Conservation (phyloP, 2,329 filamentous ascomycete genomes). For the Sclerotinia borealis region DNA sequence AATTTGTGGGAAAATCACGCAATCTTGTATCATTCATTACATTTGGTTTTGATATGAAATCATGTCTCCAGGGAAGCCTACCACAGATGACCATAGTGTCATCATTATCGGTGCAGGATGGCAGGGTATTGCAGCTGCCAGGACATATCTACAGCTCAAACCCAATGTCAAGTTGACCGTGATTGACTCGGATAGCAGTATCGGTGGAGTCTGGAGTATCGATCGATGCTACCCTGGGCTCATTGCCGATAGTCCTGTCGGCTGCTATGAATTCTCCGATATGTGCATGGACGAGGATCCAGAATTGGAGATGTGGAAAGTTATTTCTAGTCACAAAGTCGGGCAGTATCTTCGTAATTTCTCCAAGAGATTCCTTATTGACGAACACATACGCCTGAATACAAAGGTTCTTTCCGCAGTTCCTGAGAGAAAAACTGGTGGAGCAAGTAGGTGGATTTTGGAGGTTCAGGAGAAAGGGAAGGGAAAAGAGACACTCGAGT, state of each 20-base stretch:
- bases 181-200: constrained; percentile 49
- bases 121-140: constrained; percentile 53
- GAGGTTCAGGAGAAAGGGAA: constrained; percentile 1
- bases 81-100: background rate
- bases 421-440: background rate
- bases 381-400: constrained; percentile 24
- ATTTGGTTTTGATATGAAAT: background rate
- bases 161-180: constrained; percentile 49
- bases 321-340: constrained; percentile 13
- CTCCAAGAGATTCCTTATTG: constrained; percentile 13
- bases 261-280: constrained; percentile 67
- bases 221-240: constrained; percentile 61
- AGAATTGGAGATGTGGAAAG: constrained; percentile 7
- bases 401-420: constrained; percentile 36
- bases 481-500: background rate
- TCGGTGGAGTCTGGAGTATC: constrained; percentile 65
- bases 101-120: constrained; percentile 35
- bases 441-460: constrained; percentile 8
- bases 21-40: background rate
- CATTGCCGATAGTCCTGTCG: constrained; percentile 65
- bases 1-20: background rate
- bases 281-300: constrained; percentile 43
- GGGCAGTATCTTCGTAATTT: constrained; percentile 20
- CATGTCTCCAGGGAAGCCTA: background rate
- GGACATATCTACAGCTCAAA: constrained; percentile 52